Conservation (phyloP, 2,329 filamentous ascomycete species). For the Escovopsis sp. region DNA sequence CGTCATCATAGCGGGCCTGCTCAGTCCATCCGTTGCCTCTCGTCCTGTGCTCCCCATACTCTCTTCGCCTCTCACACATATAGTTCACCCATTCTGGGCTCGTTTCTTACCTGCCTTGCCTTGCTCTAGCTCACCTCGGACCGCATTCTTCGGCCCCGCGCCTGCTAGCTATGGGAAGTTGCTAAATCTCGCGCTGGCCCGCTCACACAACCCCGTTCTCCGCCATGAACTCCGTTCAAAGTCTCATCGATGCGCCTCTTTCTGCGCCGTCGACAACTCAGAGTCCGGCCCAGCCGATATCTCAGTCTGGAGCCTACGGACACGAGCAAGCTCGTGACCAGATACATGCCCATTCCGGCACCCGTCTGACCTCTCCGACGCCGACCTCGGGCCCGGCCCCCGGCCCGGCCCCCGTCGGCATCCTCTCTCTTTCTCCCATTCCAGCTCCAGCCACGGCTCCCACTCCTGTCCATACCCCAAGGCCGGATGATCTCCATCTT, state of each 20-base stretch:
- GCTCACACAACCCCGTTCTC: slow-evolving; percentile 1
- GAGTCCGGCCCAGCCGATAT: slow-evolving; percentile 2
- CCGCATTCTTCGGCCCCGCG: slow-evolving; percentile 4
- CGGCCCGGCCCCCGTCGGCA: slow-evolving; percentile 5
- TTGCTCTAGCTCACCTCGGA: slow-evolving; percentile 4
- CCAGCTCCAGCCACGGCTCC: slow-evolving; percentile 6
- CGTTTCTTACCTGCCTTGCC: slow-evolving; percentile 5
- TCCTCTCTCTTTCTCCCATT: slow-evolving; percentile 5
- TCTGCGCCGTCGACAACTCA: slow-evolving; percentile 7
- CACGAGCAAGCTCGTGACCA: slow-evolving; percentile 4
- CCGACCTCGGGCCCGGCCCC: slow-evolving; percentile 4
- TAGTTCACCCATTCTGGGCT: not conserved
- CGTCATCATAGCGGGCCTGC: too few relatives aligned
- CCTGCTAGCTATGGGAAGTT: slow-evolving; percentile 6
- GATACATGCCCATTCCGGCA: slow-evolving; percentile 1
- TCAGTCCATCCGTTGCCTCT: too few relatives aligned
- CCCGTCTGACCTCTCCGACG: slow-evolving; percentile 3
- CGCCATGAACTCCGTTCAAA: slow-evolving; percentile 25
- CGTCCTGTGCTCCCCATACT: too few relatives aligned
- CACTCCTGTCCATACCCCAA: slow-evolving; percentile 5
- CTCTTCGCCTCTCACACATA: not conserved
- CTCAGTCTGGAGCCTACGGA: slow-evolving; percentile 2
- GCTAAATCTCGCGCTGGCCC: slow-evolving; percentile 5
- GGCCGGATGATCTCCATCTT: slow-evolving; percentile 4
- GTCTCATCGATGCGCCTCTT: slow-evolving; percentile 17